These are phyloP conservation scores for Penicillium lagena DNA, from an alignment of 495 filamentous ascomycete species.

Conservation along the genomic window DNA sequence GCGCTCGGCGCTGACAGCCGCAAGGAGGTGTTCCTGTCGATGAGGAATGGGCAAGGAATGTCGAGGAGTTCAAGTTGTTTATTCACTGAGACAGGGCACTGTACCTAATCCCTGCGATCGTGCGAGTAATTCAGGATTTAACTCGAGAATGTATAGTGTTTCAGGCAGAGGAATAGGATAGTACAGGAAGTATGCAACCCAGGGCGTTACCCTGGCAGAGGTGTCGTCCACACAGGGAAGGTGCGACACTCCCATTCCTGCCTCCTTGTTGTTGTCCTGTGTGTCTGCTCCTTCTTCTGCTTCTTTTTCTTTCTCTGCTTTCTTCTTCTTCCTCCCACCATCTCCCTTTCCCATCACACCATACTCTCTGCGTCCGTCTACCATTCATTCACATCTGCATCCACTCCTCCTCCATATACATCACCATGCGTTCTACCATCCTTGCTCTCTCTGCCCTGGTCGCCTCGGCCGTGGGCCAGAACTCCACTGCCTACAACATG, in stretches of 20 bases:
- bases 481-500: conserved; percentile 27
- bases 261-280: neutral
- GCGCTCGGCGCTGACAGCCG: conserved; percentile 11
- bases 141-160: too few relatives aligned
- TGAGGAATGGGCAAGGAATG: conserved; percentile 20
- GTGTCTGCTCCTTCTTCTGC: conserved; percentile 1
- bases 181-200: too few relatives aligned
- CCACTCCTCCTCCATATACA: conserved; percentile 5
- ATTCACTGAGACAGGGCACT: too few relatives aligned
- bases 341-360: conserved; percentile 14
- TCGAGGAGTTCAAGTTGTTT: neutral
- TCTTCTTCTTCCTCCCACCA: conserved; percentile 12
- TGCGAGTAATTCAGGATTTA: too few relatives aligned
- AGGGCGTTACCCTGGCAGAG: conserved; percentile 4
- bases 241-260: neutral
- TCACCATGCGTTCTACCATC: conserved; percentile 25
- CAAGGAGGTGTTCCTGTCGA: conserved; percentile 11
- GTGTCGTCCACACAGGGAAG: too few relatives aligned
- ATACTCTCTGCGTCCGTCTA: conserved; percentile 11
- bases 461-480: conserved; percentile 18
- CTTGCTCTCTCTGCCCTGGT: conserved; percentile 30
- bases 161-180: too few relatives aligned
- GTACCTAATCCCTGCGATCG: too few relatives aligned
- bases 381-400: conserved; percentile 4
- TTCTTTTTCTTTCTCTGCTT: conserved; percentile 9